Conservation (phyloP, 352 stramenopile genomes). For the Phytophthora cactorum region DNA sequence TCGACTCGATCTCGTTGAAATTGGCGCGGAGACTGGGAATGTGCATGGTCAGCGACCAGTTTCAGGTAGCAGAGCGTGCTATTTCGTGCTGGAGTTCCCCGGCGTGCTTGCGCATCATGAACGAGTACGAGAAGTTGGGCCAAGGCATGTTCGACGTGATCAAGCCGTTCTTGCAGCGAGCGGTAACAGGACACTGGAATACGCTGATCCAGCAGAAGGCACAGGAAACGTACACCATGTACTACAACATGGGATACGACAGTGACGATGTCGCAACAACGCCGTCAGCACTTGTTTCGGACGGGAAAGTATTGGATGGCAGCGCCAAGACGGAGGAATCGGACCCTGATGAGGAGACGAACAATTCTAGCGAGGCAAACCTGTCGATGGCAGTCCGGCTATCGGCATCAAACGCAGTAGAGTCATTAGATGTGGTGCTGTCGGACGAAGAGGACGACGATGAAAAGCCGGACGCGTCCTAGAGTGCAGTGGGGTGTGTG, state of each 20-base stretch:
- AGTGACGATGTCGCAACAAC: conserved; percentile 59
- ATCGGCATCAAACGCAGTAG: conserved; percentile 44
- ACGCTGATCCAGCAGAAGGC: conserved; percentile 86
- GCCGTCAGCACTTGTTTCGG: conserved; percentile 28
- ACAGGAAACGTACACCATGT: conserved; percentile 87
- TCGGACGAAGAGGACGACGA: conserved; percentile 53
- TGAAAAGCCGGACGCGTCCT: conserved; percentile 41
- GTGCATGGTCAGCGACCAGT: conserved; percentile 85
- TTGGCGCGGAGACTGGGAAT: conserved; percentile 71
- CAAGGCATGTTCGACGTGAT: conserved; percentile 87
- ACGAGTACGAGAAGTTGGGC: conserved; percentile 88
- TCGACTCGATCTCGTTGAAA: conserved; percentile 64
- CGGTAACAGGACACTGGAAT: conserved; percentile 79
- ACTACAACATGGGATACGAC: conserved; percentile 92
- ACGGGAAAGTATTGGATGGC: conserved; percentile 55
- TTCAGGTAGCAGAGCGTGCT: conserved; percentile 84
- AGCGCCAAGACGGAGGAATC: conserved; percentile 66
- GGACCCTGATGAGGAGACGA: conserved; percentile 52
- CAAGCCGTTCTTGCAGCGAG: conserved; percentile 68
- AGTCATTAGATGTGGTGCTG: conserved; percentile 53
- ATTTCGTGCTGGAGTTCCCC: conserved; percentile 86
- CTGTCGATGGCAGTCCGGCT: conserved; percentile 38
- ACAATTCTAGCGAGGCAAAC: conserved; percentile 38
- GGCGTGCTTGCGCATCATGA: conserved; percentile 87
- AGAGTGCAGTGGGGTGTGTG: conserved; percentile 20